Percentiles rank a stretch among this genome's conserved stretches.
Evolutionary conservation across 306 rosid species (phyloP).

Genomic region (Vigna unguiculata): DNA sequence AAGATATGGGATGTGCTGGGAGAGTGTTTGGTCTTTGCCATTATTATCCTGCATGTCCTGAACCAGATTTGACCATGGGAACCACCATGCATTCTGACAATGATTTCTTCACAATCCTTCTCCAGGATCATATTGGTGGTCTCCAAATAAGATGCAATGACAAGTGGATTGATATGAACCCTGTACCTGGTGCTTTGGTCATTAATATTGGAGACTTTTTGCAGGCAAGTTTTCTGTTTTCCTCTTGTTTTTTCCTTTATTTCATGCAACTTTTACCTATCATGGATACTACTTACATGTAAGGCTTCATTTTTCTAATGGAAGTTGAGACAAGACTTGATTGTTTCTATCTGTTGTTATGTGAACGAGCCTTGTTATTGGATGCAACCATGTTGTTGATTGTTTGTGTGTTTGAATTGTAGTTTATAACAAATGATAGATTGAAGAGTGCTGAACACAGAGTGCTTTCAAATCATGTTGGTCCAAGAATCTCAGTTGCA

Average conservation of each 20-base stretch:
- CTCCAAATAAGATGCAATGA: constrained; percentile 41
- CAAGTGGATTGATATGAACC: constrained; percentile 39
- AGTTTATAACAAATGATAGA: constrained; percentile 50
- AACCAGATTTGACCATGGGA: constrained; percentile 48
- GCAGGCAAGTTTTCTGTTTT: constrained; percentile 45
- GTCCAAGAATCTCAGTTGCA: constrained; percentile 51
- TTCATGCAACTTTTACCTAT: background rate
- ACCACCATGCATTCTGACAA: constrained; percentile 37
- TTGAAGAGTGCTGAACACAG: constrained; percentile 49
- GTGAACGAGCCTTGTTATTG: background rate
- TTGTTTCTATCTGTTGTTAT: background rate
- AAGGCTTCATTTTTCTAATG: background rate
- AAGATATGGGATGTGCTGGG: constrained; percentile 40
- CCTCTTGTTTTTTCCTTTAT: background rate
- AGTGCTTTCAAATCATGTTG: constrained; percentile 40
- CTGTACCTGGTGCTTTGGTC: constrained; percentile 43
- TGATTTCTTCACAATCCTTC: constrained; percentile 48
- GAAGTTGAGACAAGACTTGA: background rate
- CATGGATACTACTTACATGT: background rate
- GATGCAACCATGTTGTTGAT: constrained; percentile 8
- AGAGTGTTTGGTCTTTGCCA: constrained; percentile 31
- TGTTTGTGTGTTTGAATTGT: constrained; percentile 13
- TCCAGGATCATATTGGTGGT: constrained; percentile 51
- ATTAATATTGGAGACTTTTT: constrained; percentile 48
- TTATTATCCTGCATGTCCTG: constrained; percentile 53